Evolutionary conservation across 768 basidiomycete genomes (phyloP), one percentile per base, ranked within the genome.

Genomic region (Fomitopsis serialis): DNA sequence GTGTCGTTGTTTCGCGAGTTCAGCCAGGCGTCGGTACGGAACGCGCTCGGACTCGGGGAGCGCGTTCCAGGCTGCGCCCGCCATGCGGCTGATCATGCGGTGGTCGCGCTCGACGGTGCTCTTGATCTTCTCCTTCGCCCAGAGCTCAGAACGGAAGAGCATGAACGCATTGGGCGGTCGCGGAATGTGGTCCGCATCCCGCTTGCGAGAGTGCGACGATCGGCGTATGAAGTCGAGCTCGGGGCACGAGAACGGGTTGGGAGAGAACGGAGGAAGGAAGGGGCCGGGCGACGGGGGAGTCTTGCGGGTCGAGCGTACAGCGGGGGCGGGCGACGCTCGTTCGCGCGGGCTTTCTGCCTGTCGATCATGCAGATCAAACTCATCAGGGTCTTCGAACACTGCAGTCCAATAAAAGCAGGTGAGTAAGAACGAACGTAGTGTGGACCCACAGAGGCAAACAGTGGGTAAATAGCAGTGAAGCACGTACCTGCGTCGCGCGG

Each of bases 151-250:
- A 37, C 91, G 83, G 66, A 81, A 92, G 55, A 92, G 72, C 69
- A 92, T 90, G 75, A 92, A 95, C 10, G 90, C 85, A 63, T 94
- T 95, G 52, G 87, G 78, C 1, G 92, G 92, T 13, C 91, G 83
- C 29, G 82, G 83, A 35, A 61, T 89, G 63, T 83, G 83, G 34
- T 73, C 74, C 10, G 63, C 68, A 62, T 65, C 68, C 62, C 68
- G 69, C 58, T 69, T 73, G 52, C 73, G 72, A 0, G 66, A 66
- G 51, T 77, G 76, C 8, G 76, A 72, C n/a, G 71, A 66, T 27
- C 70, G 69, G 21, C 65, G 65, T 1, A 58, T 25, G 48, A 65
- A 63, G 2, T 63, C 58, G 44, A 66, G 59, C 48, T 49, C 48
- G 36, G 23, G 5, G 35, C 37, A 8, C 17, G 48, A 21, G 15